Base-by-base conservation (phyloP, 768 basidiomycete genomes). In the Hygrocybe punicea region DNA sequence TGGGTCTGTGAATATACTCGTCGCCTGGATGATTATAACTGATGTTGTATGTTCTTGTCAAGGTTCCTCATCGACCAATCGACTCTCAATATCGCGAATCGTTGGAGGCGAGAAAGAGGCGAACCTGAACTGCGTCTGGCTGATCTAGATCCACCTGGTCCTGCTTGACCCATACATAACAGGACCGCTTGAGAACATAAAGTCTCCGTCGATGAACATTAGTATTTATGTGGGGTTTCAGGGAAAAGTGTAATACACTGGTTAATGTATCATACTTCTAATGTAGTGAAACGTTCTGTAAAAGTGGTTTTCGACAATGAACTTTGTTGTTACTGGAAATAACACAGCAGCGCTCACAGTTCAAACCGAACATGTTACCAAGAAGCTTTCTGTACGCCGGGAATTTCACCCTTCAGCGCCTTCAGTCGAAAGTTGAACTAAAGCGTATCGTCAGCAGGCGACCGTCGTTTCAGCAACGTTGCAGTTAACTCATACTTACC, bases 361-460 rank as follows among this genome's bases (percentile, higher is more conserved):
- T n/a, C n/a, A n/a, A n/a, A n/a, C n/a, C n/a, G n/a, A 25, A 13
- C 8, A 58, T 45, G 53, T 69, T 78, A 97, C 94, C 95, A 98
- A n/a, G 87, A 90, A 7, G 94, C 92, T 66, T 96, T 94, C 45
- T 81, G 78, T 24, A 98, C 92, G 5, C 95, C 95, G 17, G 91
- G 87, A 25, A 97, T 76, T 64, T 95, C 87, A 4, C 91, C 88
- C 35, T 76, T 76, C 53, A 91, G 74, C 0, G 93, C 95, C 66
- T 93, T 90, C 47, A 91, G 65, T 36, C 94, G 83, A 76, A 98
- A 97, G 75, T 95, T 93, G 76, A 82, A 91, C 95, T 97, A 65
- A 25, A 24, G 17, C 29, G 58, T 35, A 57, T 47, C 39, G 36
- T n/a, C 37, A 21, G 51, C 29, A 14, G 35, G 19, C 47, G 6